Evolutionary conservation across 73 alveolate genomes (phyloP).

Genomic region (Tetrahymena borealis): DNA sequence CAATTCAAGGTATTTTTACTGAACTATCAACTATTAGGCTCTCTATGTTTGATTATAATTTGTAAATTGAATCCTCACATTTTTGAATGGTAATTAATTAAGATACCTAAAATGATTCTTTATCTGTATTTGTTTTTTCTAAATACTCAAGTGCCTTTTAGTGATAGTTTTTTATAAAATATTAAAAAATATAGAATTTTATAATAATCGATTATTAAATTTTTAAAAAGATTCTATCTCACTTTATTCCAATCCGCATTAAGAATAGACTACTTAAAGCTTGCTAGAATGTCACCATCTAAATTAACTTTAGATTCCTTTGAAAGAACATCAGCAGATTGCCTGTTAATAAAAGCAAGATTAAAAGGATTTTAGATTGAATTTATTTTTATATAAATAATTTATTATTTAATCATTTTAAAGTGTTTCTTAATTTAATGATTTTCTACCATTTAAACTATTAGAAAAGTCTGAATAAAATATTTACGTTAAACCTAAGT

Average conservation of each 20-base stretch:
- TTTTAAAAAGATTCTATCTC: neutral
- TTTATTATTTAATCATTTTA: too few species aligned
- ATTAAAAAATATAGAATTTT: too few species aligned
- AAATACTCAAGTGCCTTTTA: neutral
- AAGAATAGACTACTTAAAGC: neutral
- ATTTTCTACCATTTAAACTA: neutral
- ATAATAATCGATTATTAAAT: too few species aligned
- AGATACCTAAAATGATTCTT: neutral
- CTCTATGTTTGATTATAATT: neutral
- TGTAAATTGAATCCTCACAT: neutral
- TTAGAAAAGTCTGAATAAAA: neutral
- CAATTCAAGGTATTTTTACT: neutral
- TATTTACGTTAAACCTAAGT: neutral
- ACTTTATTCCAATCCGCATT: neutral
- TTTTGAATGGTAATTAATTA: neutral
- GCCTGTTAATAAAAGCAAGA: neutral
- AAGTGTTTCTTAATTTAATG: neutral
- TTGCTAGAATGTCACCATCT: neutral
- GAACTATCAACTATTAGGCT: neutral
- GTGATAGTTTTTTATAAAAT: neutral
- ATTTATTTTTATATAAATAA: neutral
- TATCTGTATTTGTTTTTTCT: neutral
- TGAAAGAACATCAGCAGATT: neutral
- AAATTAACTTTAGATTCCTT: neutral
- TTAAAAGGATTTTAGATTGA: neutral